These are phyloP conservation scores for Ustilago crameri DNA, from an alignment of 1,284 basidiomycete species.

Conservation along the genomic window DNA sequence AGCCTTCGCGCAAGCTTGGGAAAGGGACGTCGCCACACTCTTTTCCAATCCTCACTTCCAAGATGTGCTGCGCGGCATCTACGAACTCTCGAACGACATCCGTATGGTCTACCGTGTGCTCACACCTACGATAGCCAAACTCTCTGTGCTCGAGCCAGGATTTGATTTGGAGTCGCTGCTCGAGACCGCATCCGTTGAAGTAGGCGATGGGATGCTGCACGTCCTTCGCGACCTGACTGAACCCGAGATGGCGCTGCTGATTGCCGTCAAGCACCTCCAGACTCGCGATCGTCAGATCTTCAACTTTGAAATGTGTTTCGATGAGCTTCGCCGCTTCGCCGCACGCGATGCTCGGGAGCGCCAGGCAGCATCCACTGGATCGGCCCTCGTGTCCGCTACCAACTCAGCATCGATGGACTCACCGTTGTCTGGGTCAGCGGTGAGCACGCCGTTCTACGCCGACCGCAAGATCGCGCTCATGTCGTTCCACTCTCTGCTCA, in stretches of 20 bases:
- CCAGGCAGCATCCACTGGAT: conserved; percentile 12
- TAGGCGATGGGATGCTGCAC: conserved; percentile 17
- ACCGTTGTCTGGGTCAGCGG: conserved; percentile 7
- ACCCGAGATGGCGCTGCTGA: conserved; percentile 59
- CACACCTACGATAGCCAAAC: conserved; percentile 14
- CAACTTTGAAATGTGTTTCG: conserved; percentile 66
- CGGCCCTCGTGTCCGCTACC: background rate
- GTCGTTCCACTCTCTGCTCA: conserved; percentile 36
- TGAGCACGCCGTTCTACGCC: conserved; percentile 26
- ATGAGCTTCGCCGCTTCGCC: conserved; percentile 57
- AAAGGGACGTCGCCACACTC: conserved; percentile 19
- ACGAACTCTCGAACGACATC: conserved; percentile 53
- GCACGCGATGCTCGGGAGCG: conserved; percentile 26
- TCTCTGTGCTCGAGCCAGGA: conserved; percentile 1
- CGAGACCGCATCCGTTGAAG: conserved; percentile 17
- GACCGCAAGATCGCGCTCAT: conserved; percentile 40
- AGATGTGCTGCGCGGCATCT: conserved; percentile 35
- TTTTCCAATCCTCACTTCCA: conserved; percentile 28
- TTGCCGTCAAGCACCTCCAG: conserved; percentile 63
- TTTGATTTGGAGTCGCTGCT: conserved; percentile 26
- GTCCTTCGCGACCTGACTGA: conserved; percentile 51
- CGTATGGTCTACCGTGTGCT: conserved; percentile 44
- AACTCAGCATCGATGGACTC: background rate
- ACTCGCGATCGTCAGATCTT: conserved; percentile 57
- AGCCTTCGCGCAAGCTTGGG: conserved; percentile 33